These are phyloP conservation scores for Earliella scabrosa DNA, from an alignment of 1,284 basidiomycete genomes.

Conservation along the genomic window DNA sequence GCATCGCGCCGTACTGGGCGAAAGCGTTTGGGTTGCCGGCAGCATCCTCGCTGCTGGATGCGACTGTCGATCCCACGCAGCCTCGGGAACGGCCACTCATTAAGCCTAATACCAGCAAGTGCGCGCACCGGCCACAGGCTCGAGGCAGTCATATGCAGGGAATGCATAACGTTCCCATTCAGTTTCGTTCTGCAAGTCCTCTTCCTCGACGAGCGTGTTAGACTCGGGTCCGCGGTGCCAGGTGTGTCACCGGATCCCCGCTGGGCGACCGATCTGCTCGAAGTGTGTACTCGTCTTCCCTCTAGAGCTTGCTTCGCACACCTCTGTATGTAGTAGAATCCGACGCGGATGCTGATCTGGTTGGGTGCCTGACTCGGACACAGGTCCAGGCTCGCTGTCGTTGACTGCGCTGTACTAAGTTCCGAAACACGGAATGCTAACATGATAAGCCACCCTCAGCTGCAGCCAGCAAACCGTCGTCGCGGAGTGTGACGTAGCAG, in stretches of 20 bases:
- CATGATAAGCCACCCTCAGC: too few species aligned
- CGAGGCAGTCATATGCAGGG: constrained; percentile 16
- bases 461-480: too few species aligned
- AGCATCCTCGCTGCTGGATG: not conserved
- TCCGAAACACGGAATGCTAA: too few species aligned
- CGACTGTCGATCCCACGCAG: constrained; percentile 12
- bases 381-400: too few species aligned
- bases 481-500: not conserved
- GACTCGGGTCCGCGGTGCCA: not conserved
- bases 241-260: not conserved
- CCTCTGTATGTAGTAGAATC: too few species aligned
- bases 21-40: not conserved
- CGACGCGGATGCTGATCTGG: too few species aligned
- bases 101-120: constrained; percentile 5
- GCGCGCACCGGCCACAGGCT: constrained; percentile 1
- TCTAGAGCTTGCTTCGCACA: not conserved
- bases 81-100: constrained; percentile 5
- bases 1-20: not conserved
- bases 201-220: not conserved
- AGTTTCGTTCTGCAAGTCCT: not conserved
- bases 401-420: too few species aligned
- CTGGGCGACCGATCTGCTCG: not conserved
- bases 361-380: too few species aligned
- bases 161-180: constrained; percentile 7
- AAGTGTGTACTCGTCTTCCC: not conserved